Base-by-base conservation (phyloP, 1,284 basidiomycete genomes). In the Puccinia brachypodii region DNA sequence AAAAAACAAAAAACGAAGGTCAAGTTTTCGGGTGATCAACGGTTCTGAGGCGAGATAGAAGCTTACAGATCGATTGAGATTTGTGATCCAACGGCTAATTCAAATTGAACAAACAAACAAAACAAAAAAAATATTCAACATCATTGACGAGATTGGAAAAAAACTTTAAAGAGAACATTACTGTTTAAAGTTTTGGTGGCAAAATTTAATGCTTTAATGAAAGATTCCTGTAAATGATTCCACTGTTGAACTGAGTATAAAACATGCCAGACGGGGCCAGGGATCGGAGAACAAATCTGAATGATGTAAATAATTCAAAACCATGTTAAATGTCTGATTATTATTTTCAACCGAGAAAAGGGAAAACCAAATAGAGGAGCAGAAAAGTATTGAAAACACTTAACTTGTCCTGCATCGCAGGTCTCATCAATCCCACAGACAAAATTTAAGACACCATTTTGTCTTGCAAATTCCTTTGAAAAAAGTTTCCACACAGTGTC, bases 391-490 rank as follows among this genome's bases (percentile, higher is more conserved):
- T 40, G 16, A 38, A 14, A 64, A 3, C 19, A 2, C 13, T 44
- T 47, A 44, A 78, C 76, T 36, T 78, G 64, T 33, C 76, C 76
- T 25, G 76, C 76, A 58, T 78, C 33, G 31, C 76, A 78, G 22
- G 40, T 68, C 44, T 78, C 76, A 2, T 47, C 76, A 36, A 78
- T 78, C 53, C 76, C 76, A 58, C 76, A 78, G 1, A 53, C 66
- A 53, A 78, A 69, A 31, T 78, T 78, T 13, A 28, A 14, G 7
- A 78, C 36, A 28, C 76, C 76, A n/a, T 68, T 68, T 38, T 47
- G 36, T 22, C 31, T n/a, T 22, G 76, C 62, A 42, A 78, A 78
- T 78, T 78, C 44, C 76, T 78, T 13, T 13, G 28, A 47, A 50
- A 60, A 60, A 60, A 60, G 58, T 16, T 16, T 25, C 2, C n/a